A percentile compares a stretch with the other conserved stretches of the same genome.
Conservation (phyloP, 768 basidiomycete species). For the Mycena sanguinolenta region DNA sequence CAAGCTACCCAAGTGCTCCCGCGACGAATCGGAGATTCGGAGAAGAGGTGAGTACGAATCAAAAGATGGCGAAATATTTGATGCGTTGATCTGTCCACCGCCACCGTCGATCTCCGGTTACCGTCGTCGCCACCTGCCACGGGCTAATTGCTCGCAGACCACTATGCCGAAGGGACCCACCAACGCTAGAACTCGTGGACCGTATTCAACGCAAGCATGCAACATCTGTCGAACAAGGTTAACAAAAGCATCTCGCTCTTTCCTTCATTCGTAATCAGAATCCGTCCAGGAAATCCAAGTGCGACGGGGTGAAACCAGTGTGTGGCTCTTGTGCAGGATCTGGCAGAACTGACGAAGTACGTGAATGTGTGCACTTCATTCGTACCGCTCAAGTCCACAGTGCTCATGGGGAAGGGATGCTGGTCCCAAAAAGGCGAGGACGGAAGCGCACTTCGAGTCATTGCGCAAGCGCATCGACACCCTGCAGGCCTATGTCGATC, state of each 20-base stretch:
- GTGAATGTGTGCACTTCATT: background rate
- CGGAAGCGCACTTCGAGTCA: conserved; percentile 36
- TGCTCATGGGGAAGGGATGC: conserved; percentile 33
- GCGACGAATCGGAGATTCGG: no score
- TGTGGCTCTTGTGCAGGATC: conserved; percentile 29
- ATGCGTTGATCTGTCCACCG: no score
- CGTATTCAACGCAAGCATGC: conserved; percentile 23
- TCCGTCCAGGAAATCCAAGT: conserved; percentile 32
- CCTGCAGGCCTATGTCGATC: conserved; percentile 23
- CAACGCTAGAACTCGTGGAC: background rate
- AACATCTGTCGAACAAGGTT: conserved; percentile 18
- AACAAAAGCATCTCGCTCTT: background rate
- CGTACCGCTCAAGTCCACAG: background rate
- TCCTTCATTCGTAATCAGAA: background rate
- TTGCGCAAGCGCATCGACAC: conserved; percentile 28
- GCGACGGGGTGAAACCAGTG: conserved; percentile 33
- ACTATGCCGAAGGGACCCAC: conserved; percentile 22
- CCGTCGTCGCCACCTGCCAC: no score
- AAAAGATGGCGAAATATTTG: no score
- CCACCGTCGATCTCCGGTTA: no score
- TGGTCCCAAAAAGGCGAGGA: conserved; percentile 17
- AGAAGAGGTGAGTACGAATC: no score
- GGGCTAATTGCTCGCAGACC: no score
- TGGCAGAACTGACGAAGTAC: conserved; percentile 26
- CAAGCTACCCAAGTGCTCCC: no score